phyloP scores from a whole-genome alignment of 495 filamentous ascomycete species.

The Friedmanniomyces simplex region DNA sequence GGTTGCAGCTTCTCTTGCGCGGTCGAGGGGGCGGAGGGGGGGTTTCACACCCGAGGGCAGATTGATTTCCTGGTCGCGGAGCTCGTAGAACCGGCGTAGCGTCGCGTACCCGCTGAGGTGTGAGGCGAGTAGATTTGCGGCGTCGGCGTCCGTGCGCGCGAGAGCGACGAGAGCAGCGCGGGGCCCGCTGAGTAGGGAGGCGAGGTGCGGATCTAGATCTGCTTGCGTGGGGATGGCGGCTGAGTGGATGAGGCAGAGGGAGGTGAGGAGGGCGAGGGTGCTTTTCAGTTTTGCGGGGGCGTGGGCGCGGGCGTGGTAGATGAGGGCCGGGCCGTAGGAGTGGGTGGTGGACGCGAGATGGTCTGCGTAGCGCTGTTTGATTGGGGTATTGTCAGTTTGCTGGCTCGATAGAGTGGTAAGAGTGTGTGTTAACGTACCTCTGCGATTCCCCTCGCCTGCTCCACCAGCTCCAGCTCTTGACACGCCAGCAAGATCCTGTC shows the following conservation, averaged over 20 bases:
- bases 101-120: constrained; percentile 87
- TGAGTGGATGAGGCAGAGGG: constrained; percentile 74
- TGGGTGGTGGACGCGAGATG: constrained; percentile 52
- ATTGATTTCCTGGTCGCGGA: constrained; percentile 58
- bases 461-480: constrained; percentile 55
- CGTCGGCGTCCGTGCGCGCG: constrained; percentile 58
- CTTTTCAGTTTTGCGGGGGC: constrained; percentile 62
- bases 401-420: background rate
- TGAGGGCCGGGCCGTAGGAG: constrained; percentile 45
- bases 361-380: constrained; percentile 62
- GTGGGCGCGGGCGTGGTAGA: constrained; percentile 78
- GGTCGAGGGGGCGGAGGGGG: constrained; percentile 30
- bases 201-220: constrained; percentile 60
- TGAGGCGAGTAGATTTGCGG: constrained; percentile 66
- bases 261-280: constrained; percentile 75
- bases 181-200: constrained; percentile 53
- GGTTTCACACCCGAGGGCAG: constrained; percentile 28
- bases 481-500: constrained; percentile 66
- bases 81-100: constrained; percentile 75
- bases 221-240: constrained; percentile 57
- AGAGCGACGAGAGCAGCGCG: constrained; percentile 53
- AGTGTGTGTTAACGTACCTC: constrained; percentile 3
- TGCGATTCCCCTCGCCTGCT: constrained; percentile 60
- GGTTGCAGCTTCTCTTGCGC: constrained; percentile 33
- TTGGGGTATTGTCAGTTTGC: background rate